Percentiles rank a stretch among this genome's conserved stretches.
Evolutionary conservation across 768 basidiomycete species (phyloP).

Genomic region (Stropharia rugosoannulata): DNA sequence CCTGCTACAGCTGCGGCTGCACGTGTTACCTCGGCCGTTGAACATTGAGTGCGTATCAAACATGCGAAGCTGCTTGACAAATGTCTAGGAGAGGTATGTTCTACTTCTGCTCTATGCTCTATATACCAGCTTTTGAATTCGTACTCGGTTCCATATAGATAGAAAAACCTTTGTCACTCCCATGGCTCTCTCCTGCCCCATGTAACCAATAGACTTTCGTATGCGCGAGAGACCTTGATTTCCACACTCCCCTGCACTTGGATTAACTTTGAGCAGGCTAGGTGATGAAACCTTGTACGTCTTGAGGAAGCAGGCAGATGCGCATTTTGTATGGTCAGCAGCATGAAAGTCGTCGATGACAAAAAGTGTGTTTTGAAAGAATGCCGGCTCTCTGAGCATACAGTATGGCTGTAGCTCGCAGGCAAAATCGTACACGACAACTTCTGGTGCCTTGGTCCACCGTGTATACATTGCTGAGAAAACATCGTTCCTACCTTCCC

Average conservation of each 20-base stretch:
- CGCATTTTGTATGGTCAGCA: slow-evolving; percentile 27
- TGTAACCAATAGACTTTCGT: too few species aligned
- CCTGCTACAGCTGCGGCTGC: too few species aligned
- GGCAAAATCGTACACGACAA: too few species aligned
- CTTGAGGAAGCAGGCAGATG: slow-evolving; percentile 22
- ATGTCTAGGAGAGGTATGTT: too few species aligned
- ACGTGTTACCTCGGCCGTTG: too few species aligned
- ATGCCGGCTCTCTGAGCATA: too few species aligned
- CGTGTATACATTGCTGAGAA: slow-evolving; percentile 34
- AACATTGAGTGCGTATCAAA: too few species aligned
- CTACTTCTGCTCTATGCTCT: background rate
- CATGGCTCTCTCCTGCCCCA: slow-evolving; percentile 25
- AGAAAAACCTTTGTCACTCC: slow-evolving; percentile 24
- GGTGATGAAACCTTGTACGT: slow-evolving; percentile 24
- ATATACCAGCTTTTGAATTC: slow-evolving; percentile 1
- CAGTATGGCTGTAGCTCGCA: too few species aligned
- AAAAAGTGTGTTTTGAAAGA: too few species aligned
- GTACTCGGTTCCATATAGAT: slow-evolving; percentile 17
- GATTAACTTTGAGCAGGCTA: slow-evolving; percentile 22
- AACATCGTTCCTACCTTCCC: slow-evolving; percentile 37
- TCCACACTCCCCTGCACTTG: slow-evolving; percentile 32
- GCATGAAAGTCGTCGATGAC: slow-evolving; percentile 30
- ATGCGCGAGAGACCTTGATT: slow-evolving; percentile 26
- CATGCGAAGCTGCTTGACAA: too few species aligned
- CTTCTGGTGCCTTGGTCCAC: slow-evolving; percentile 29